Evolutionary conservation across 225 moss, liverwort and hornwort species (phyloP), one percentile per base, ranked within the genome.

Genomic region (Lunularia cruciata): DNA sequence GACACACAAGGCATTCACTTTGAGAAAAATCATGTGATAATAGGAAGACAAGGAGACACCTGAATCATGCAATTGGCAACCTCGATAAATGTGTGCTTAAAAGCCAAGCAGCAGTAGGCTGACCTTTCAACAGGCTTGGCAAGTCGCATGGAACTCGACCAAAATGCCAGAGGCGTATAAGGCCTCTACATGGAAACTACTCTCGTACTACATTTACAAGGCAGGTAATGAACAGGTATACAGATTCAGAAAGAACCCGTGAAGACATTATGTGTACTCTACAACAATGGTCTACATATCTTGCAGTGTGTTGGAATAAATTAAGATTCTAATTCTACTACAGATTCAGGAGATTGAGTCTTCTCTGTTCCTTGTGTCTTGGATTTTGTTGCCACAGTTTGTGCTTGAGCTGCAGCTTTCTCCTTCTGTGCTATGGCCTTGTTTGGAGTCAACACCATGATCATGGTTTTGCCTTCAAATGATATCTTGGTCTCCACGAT

Each of bases 391-490:
- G 70, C 74, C 30, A 31, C 60, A 60, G 35, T 18, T 28, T 59
- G 60, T 26, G 75, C 75, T 47, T 75, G 75, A 45, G 78, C 75
- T 47, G 37, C 63, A 20, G 81, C 70, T 73, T 76, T 72, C 37
- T 68, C 81, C 45, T 72, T 83, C 45, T 69, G 72, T 15, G 72
- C 37, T 28, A 75, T 43, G 35, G 65, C 78, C 64, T 83, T 83
- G 72, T 83, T 83, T 47, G 82, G 82, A 34, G 78, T 71, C 10
- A 83, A 63, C 57, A 83, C 82, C 82, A 83, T 83, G 13, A 65
- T 75, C 82, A 83, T 78, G 23, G 68, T 69, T 54, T 66, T 78
- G 47, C 82, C 82, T 36, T 83, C 82, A 11, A 83, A 47, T 3
- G 75, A 63, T 34, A 83, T 83, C 64, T 83, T 83, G 3, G 75